Percentiles rank a stretch among this genome's conserved stretches.
Conservation (phyloP, 495 filamentous ascomycete species). For the Penicillium taxi region DNA sequence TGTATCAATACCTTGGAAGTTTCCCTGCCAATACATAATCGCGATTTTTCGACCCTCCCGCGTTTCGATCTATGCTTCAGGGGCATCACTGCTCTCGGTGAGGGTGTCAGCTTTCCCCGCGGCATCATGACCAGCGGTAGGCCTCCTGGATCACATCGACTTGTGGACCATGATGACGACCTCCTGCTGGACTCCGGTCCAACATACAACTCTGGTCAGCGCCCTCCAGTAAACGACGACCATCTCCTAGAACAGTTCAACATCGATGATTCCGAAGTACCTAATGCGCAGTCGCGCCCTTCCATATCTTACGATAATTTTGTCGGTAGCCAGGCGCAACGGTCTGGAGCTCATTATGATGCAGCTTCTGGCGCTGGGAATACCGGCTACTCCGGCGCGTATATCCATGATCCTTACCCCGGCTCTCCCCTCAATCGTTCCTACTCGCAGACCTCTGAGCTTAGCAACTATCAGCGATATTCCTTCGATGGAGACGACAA, state of each 20-base stretch:
- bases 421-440: constrained; percentile 34
- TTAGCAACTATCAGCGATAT: constrained; percentile 84
- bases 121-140: constrained; percentile 53
- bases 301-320: constrained; percentile 95
- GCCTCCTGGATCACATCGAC: constrained; percentile 52
- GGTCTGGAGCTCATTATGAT: constrained; percentile 27
- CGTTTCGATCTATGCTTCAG: constrained; percentile 39
- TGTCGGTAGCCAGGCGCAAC: constrained; percentile 57
- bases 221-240: constrained; percentile 68
- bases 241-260: constrained; percentile 63
- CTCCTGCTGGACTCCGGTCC: constrained; percentile 65
- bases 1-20: background rate
- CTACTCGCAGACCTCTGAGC: constrained; percentile 78
- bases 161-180: constrained; percentile 54
- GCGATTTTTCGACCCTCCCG: constrained; percentile 3
- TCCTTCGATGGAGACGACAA: constrained; percentile 78
- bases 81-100: constrained; percentile 26
- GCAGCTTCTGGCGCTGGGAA: constrained; percentile 18
- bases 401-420: constrained; percentile 42
- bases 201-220: constrained; percentile 62
- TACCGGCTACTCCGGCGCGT: constrained; percentile 22
- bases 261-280: constrained; percentile 54
- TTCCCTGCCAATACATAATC: constrained; percentile 4
- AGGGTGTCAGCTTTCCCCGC: constrained; percentile 35
- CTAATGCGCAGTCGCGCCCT: constrained; percentile 52